Base-by-base conservation (phyloP, 2,329 filamentous ascomycete genomes). In the Trichoderma brevicompactum region DNA sequence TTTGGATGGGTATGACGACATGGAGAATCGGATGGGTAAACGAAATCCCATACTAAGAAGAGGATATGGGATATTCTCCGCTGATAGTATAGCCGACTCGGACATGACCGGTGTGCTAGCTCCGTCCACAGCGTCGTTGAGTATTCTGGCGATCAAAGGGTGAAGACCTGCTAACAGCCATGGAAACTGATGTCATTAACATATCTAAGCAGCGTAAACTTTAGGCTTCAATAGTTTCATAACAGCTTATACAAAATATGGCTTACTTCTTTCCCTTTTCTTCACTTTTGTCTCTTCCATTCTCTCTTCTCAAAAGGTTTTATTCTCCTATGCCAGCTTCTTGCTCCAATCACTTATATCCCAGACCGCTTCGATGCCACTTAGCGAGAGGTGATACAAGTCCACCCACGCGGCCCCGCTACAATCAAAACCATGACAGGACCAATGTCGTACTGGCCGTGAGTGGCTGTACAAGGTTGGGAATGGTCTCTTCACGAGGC, bases 351-450 rank as follows among this genome's bases (percentile, higher is more conserved):
- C 23, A 15, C 15, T 34, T 17, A 3, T 43, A 15, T 38, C 32
- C 43, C 36, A 43, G 58, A 61, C 58, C 58, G 58, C 36, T 17
- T 44, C 46, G 10, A 43, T 7, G 5, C 41, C 36, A 3, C 43
- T 43, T 15, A 61, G 17, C 10, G 23, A 23, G 13, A 32, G 15
- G 58, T 62, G 13, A 44, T 36, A 62, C 58, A 62, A 9, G n/a
- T 5, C 46, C 38, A 44, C 15, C 23, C n/a, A 50, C n/a, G 19
- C 41, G 15, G 9, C 7, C 43, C 36, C 36, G 41, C 28, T 23
- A 19, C 28, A 5, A 9, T 3, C 4, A 61, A 19, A 43, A 15
- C 36, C 58, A 34, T 12, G 7, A 41, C 12, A 19, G 40, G 40
- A 8, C 7, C n/a, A 23, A 7, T 23, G 48, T 62, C 19, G 3